phyloP scores from a whole-genome alignment of 2,329 filamentous ascomycete genomes.

The Neofusicoccum kwambonambiense region DNA sequence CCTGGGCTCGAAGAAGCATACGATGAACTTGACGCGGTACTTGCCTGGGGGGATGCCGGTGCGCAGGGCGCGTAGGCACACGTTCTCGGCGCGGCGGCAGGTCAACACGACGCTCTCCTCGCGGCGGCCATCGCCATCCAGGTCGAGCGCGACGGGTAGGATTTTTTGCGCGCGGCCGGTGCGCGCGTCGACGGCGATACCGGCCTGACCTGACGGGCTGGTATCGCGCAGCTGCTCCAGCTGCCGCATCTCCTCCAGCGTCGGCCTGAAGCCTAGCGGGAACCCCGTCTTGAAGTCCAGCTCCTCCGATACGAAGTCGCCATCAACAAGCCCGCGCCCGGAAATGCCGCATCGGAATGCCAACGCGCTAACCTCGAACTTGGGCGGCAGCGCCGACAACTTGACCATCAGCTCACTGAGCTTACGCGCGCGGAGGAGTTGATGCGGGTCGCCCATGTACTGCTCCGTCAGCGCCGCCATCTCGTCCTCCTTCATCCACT shows the following conservation, averaged over 20 bases:
- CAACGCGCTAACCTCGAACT: slow-evolving; percentile 34
- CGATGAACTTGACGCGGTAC: slow-evolving; percentile 38
- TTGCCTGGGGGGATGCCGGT: slow-evolving; percentile 38
- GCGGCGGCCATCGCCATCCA: slow-evolving; percentile 35
- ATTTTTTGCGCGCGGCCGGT: slow-evolving; percentile 29
- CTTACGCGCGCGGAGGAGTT: slow-evolving; percentile 29
- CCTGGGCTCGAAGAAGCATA: slow-evolving; percentile 4
- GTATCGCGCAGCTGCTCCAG: slow-evolving; percentile 27
- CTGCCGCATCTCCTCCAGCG: slow-evolving; percentile 26
- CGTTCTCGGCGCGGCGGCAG: slow-evolving; percentile 31
- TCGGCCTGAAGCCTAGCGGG: slow-evolving; percentile 26
- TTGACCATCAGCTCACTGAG: slow-evolving; percentile 39
- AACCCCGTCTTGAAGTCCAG: slow-evolving; percentile 40
- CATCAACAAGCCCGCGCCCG: slow-evolving; percentile 30
- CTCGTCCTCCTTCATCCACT: slow-evolving; percentile 43
- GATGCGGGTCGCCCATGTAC: slow-evolving; percentile 38
- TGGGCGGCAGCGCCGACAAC: slow-evolving; percentile 35
- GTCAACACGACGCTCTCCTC: slow-evolving; percentile 38
- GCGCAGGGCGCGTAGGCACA: slow-evolving; percentile 36
- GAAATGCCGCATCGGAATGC: slow-evolving; percentile 35
- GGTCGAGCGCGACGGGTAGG: slow-evolving; percentile 35
- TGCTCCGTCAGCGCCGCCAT: slow-evolving; percentile 40
- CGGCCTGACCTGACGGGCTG: slow-evolving; percentile 33
- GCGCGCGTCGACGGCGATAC: slow-evolving; percentile 28
- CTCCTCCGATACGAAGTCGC: slow-evolving; percentile 32